Percentiles rank a stretch among this genome's conserved stretches.
Conservation (phyloP, 1,284 basidiomycete species). For the Inonotus hispidus region DNA sequence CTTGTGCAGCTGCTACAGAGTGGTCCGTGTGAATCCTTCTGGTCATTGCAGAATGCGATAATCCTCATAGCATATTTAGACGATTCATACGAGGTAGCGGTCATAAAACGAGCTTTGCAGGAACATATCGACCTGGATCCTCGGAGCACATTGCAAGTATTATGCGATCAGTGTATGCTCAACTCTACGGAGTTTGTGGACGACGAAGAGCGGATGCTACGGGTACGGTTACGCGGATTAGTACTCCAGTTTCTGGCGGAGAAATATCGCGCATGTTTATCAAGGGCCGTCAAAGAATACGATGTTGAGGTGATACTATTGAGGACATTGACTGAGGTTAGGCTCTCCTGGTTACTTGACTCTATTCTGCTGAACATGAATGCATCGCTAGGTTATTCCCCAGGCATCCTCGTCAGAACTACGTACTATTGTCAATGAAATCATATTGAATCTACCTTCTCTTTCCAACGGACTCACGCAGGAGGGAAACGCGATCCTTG, state of each 20-base stretch:
- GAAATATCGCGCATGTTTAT: constrained; percentile 42
- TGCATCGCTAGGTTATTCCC: constrained; percentile 43
- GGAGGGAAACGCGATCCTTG: constrained; percentile 39
- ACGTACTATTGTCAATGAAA: constrained; percentile 45
- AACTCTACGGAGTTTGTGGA: constrained; percentile 42
- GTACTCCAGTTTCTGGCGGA: constrained; percentile 54
- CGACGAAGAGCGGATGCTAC: constrained; percentile 52
- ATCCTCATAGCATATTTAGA: constrained; percentile 36
- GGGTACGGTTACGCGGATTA: constrained; percentile 50
- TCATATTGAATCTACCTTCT: constrained; percentile 45
- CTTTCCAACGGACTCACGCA: constrained; percentile 26
- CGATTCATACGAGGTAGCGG: constrained; percentile 55
- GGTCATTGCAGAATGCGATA: constrained; percentile 5
- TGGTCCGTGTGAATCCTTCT: constrained; percentile 38
- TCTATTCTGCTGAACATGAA: neutral
- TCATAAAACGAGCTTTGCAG: constrained; percentile 54
- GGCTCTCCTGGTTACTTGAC: constrained; percentile 16
- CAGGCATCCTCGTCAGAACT: constrained; percentile 39
- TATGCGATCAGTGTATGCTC: constrained; percentile 52
- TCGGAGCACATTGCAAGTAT: constrained; percentile 52
- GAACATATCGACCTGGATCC: constrained; percentile 62
- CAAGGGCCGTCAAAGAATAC: constrained; percentile 40
- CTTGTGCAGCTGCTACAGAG: constrained; percentile 68
- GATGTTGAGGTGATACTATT: constrained; percentile 46
- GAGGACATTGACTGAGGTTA: constrained; percentile 44